Base-by-base conservation (phyloP, 495 filamentous ascomycete genomes). In the Neurospora sp. region DNA sequence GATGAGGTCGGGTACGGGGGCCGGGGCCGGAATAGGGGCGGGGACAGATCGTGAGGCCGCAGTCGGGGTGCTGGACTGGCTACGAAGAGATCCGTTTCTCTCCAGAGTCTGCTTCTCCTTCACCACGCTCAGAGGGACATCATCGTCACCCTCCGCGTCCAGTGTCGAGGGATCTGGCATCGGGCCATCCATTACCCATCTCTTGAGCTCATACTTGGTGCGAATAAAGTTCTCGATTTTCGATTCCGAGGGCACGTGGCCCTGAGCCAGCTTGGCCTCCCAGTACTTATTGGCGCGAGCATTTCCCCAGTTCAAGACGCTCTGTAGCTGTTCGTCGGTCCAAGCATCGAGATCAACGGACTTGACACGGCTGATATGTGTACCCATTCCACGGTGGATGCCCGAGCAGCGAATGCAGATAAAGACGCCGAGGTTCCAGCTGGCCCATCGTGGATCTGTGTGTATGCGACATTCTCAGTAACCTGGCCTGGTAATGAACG, bases 171-270 rank as follows among this genome's bases (percentile, higher is more conserved):
- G 96, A 77, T 98, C 93, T 10, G 96, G 96, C 82, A 98, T 94
- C 12, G 87, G 88, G 4, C 96, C 96, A 72, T 99, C 96, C 95
- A 98, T 97, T 3, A 94, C 92, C 96, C 96, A 99, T 82, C 96
- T 86, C 85, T 97, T 98, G 10, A 93, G 91, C 77, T 99, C 96
- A 81, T 99, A 99, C 82, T 99, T 99, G 42, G 96, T 99, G 59
- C 96, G 89, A 74, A 99, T 97, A 76, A 99, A 99, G 82, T 98
- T 99, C 86, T 98, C 96, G 74, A 99, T 98, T 85, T 99, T 99
- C 61, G 93, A 88, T 84, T 98, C 95, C n/a, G 95, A 95, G 0
- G 96, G 96, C n/a, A 94, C 89, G 80, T 99, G 96, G 69, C 93
- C 94, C 20, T 91, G 85, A 14, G 95, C 93, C 77, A 99, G 80